Percentiles rank a stretch among this genome's conserved stretches.
These are phyloP conservation scores for Fraxinus velutina DNA, from an alignment of 305 asterid species.

Conservation along the genomic window DNA sequence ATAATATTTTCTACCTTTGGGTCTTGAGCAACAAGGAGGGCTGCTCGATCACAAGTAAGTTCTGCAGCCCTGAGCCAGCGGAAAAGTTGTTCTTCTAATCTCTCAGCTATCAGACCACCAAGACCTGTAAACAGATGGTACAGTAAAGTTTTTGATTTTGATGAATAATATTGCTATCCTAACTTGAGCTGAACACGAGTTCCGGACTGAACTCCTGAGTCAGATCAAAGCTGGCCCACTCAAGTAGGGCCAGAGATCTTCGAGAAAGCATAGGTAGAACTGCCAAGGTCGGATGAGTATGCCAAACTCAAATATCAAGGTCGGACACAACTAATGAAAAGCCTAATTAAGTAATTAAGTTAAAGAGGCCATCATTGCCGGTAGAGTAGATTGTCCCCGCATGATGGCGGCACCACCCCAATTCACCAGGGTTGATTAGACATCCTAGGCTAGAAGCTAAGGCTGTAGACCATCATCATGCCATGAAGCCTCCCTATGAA, in stretches of 20 bases:
- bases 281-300: neutral
- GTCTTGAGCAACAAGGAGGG: constrained; percentile 87
- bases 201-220: neutral
- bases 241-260: neutral
- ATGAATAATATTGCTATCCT: neutral
- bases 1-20: constrained; percentile 63
- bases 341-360: neutral
- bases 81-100: constrained; percentile 79
- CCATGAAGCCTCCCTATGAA: neutral
- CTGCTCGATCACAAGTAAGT: constrained; percentile 94
- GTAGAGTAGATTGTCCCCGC: neutral
- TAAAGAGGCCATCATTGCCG: neutral
- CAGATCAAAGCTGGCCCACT: neutral
- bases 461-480: neutral
- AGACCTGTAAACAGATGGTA: constrained; percentile 46
- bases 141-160: neutral
- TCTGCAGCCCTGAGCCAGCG: constrained; percentile 99
- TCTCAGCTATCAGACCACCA: constrained; percentile 80
- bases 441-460: neutral
- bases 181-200: neutral
- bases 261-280: neutral
- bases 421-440: neutral
- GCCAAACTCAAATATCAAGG: neutral
- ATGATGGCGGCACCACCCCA: neutral
- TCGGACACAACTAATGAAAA: neutral